Conservation (phyloP, 768 basidiomycete genomes). For the Boletellus ananas region DNA sequence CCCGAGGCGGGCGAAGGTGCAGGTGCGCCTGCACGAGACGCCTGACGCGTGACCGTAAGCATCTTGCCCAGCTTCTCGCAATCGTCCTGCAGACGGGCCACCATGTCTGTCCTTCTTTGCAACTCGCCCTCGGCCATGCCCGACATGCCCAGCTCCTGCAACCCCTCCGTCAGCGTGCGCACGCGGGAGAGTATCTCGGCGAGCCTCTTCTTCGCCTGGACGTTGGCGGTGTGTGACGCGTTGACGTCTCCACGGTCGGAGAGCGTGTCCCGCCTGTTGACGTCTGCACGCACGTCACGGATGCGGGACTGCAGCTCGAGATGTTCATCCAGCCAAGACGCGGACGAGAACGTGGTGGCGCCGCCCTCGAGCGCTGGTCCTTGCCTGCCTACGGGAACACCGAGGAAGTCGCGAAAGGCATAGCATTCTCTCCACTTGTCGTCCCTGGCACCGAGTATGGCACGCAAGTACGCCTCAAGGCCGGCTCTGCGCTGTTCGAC, state of each 20-base stretch:
- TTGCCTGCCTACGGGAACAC: slow-evolving; percentile 67
- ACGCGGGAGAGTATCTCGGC: slow-evolving; percentile 75
- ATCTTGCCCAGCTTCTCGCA: slow-evolving; percentile 85
- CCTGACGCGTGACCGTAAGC: slow-evolving; percentile 69
- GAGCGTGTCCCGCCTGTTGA: slow-evolving; percentile 85
- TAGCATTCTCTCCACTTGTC: slow-evolving; percentile 76
- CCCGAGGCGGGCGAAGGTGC: slow-evolving; percentile 26
- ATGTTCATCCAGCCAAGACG: slow-evolving; percentile 91
- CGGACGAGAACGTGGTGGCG: slow-evolving; percentile 56
- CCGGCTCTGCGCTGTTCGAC: slow-evolving; percentile 75
- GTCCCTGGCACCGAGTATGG: slow-evolving; percentile 79
- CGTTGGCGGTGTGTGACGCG: slow-evolving; percentile 73
- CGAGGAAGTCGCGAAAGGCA: slow-evolving; percentile 84
- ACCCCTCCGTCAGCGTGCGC: slow-evolving; percentile 62
- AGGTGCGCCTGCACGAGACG: slow-evolving; percentile 35
- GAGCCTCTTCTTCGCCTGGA: slow-evolving; percentile 82
- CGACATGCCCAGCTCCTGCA: slow-evolving; percentile 57
- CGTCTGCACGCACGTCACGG: slow-evolving; percentile 78
- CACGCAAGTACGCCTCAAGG: slow-evolving; percentile 81
- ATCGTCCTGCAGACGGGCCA: slow-evolving; percentile 84
- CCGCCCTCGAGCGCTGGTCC: slow-evolving; percentile 26
- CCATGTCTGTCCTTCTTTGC: slow-evolving; percentile 84
- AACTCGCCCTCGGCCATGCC: slow-evolving; percentile 93
- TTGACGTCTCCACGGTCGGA: slow-evolving; percentile 69
- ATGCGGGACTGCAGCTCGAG: slow-evolving; percentile 69